Conservation (phyloP, 495 filamentous ascomycete genomes). For the Lasiosphaeria ovina region DNA sequence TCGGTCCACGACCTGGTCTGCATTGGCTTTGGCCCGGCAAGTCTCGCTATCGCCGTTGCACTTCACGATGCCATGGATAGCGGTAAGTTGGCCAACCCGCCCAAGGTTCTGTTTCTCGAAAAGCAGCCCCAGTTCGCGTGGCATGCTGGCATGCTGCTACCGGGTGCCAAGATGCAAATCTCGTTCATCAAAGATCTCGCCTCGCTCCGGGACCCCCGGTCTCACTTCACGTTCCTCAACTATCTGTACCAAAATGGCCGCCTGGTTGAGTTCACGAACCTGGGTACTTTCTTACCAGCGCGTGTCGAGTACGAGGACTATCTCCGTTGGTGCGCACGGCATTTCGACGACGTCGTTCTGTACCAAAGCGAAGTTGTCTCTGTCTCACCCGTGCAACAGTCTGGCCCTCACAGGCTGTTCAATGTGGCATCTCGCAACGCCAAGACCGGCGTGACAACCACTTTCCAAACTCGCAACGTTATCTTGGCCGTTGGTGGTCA, state of each 20-base stretch:
- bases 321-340: slow-evolving; percentile 83
- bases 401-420: slow-evolving; percentile 49
- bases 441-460: slow-evolving; percentile 33
- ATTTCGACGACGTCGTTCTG: slow-evolving; percentile 73
- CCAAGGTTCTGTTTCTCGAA: slow-evolving; percentile 81
- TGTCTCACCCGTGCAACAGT: slow-evolving; percentile 49
- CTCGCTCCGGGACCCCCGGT: slow-evolving; percentile 80
- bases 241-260: slow-evolving; percentile 78
- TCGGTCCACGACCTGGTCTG: slow-evolving; percentile 80
- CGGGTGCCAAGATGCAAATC: slow-evolving; percentile 94
- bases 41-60: slow-evolving; percentile 87
- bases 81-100: slow-evolving; percentile 40
- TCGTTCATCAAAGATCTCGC: slow-evolving; percentile 97
- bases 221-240: slow-evolving; percentile 93
- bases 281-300: slow-evolving; percentile 82
- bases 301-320: slow-evolving; percentile 94
- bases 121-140: slow-evolving; percentile 80
- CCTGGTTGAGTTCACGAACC: slow-evolving; percentile 84
- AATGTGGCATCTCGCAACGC: slow-evolving; percentile 41
- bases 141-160: slow-evolving; percentile 94
- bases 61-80: slow-evolving; percentile 66
- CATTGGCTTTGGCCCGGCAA: slow-evolving; percentile 91
- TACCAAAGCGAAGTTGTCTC: slow-evolving; percentile 77
- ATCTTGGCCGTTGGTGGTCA: slow-evolving; percentile 82
- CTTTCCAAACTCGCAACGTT: slow-evolving; percentile 67